Base-by-base conservation (phyloP, 73 alveolate genomes). In the Symbiodinium pilosum region DNA sequence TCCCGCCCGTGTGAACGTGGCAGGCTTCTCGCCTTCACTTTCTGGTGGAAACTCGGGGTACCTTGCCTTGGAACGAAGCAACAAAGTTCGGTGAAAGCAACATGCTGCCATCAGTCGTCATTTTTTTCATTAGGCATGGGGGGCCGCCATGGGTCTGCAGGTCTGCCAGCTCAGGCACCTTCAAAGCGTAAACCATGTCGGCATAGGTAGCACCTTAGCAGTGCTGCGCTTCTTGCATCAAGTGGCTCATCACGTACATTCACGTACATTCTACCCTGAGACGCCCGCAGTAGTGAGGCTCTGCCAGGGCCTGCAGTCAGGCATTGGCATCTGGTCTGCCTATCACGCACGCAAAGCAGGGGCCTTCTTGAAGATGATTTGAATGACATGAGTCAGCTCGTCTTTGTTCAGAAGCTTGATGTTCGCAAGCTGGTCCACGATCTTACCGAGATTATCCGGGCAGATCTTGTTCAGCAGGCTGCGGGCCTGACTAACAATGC, bases 31-130 rank as follows among this genome's bases (percentile, higher is more conserved):
- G 28, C 88, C 88, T 52, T 91, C 97, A 36, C 81, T 91, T 43
- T 91, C 97, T 43, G 97, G 89, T n/a, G 97, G 97, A 28, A 91
- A 91, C 81, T 91, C 89, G 14, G 97, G 97, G n/a, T 91, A 91
- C 34, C 97, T 68, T 43, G 77, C 97, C 97, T 91, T 12, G 36
- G 83, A 21, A 39, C n/a, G n/a, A n/a, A n/a, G n/a, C n/a, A n/a
- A n/a, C n/a, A n/a, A n/a, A n/a, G n/a, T n/a, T n/a, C n/a, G n/a
- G n/a, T n/a, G n/a, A n/a, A n/a, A n/a, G n/a, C n/a, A n/a, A n/a
- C n/a, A n/a, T n/a, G n/a, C n/a, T n/a, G n/a, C n/a, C n/a, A n/a
- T n/a, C n/a, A n/a, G n/a, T n/a, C n/a, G n/a, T n/a, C n/a, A n/a
- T n/a, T n/a, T n/a, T n/a, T n/a, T n/a, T n/a, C n/a, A n/a, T n/a